Evolutionary conservation across 2,329 filamentous ascomycete genomes (phyloP).

Genomic region (Diaporthe capsici): DNA sequence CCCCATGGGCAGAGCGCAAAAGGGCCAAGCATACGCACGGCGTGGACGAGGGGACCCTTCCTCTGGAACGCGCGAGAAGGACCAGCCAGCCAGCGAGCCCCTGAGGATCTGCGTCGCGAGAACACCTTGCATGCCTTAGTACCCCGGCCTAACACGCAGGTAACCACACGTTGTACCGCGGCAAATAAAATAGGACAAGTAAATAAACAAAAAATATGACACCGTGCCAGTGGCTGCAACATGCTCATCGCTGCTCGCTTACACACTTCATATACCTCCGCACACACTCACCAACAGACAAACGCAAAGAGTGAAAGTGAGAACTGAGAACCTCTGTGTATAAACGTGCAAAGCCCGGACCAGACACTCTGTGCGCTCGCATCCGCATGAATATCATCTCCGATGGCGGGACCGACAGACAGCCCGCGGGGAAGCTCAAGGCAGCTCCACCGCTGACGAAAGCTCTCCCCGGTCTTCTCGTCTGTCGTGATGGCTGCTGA

Average conservation of each 20-base stretch:
- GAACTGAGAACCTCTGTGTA: not conserved
- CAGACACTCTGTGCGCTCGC: not conserved
- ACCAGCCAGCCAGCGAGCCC: constrained; percentile 24
- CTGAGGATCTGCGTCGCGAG: constrained; percentile 34
- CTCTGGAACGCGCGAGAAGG: constrained; percentile 26
- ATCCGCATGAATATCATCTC: constrained; percentile 30
- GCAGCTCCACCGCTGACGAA: constrained; percentile 1
- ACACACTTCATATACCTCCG: not conserved
- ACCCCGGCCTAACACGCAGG: constrained; percentile 24
- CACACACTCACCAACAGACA: not conserved
- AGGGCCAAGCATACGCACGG: not conserved
- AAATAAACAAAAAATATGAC: constrained; percentile 7
- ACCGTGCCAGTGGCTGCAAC: constrained; percentile 23
- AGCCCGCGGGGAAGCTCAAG: not conserved
- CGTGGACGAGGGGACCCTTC: constrained; percentile 5
- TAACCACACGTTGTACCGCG: constrained; percentile 20
- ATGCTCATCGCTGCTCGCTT: not conserved
- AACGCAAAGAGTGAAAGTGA: not conserved
- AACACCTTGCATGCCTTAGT: constrained; percentile 28
- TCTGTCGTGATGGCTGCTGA: not conserved
- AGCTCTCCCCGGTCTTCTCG: not conserved
- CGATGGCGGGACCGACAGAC: constrained; percentile 27
- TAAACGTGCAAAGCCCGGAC: not conserved
- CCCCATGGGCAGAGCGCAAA: constrained; percentile 1
- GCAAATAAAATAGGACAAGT: constrained; percentile 5